Evolutionary conservation across 768 basidiomycete species (phyloP).

Genomic region (Auricularia heimuer): DNA sequence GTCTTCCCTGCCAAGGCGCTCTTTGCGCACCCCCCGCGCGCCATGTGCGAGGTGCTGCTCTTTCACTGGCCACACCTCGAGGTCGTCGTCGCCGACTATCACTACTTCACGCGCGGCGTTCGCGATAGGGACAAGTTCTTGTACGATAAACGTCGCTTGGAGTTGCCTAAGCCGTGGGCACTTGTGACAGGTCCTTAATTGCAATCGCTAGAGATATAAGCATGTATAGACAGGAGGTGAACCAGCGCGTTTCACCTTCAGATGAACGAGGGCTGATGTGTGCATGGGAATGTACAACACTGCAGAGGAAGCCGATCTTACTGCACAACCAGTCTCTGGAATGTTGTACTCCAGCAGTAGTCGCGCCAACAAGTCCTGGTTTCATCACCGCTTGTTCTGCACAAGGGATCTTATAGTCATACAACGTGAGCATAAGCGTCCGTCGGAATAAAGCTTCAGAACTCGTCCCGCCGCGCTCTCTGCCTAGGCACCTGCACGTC

Average conservation of each 20-base stretch:
- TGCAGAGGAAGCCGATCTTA: no score
- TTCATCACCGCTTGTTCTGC: no score
- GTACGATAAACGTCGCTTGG: neutral
- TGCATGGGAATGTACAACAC: no score
- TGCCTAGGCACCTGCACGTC: slow-evolving; percentile 26
- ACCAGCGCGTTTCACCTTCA: no score
- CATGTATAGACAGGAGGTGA: no score
- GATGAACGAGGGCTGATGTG: no score
- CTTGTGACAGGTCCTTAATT: neutral
- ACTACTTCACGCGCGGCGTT: neutral
- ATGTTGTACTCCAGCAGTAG: no score
- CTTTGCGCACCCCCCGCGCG: neutral
- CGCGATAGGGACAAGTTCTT: neutral
- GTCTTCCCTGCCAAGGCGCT: neutral
- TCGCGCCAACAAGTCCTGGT: no score
- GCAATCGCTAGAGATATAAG: no score
- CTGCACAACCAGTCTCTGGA: no score
- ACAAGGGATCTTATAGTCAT: neutral
- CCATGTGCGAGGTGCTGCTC: neutral
- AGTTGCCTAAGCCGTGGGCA: neutral
- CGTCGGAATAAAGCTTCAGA: neutral
- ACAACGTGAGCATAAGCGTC: neutral
- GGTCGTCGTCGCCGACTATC: neutral
- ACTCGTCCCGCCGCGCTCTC: neutral
- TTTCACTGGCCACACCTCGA: neutral